A percentile compares a stretch with the other conserved stretches of the same genome.
phyloP scores from a whole-genome alignment of 768 basidiomycete genomes.

The Mycena filopes region DNA sequence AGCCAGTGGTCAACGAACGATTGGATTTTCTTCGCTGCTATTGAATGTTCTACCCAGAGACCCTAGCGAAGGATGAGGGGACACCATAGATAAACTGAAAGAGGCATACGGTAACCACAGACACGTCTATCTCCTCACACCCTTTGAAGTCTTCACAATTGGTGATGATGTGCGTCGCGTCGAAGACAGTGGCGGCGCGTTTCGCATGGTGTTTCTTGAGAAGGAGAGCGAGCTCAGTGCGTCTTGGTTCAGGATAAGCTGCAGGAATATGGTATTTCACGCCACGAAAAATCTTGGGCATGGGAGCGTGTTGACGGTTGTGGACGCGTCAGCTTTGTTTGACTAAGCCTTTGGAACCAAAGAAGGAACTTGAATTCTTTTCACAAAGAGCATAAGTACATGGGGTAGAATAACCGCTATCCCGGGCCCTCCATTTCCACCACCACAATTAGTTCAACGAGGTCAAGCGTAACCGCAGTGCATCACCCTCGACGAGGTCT shows the following conservation, averaged over 20 bases:
- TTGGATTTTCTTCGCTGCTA: conserved; percentile 20
- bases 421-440: no score
- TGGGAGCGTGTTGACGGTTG: no score
- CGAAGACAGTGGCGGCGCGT: conserved; percentile 30
- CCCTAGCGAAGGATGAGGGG: conserved; percentile 7
- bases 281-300: conserved; percentile 44
- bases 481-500: no score
- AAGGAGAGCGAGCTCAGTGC: conserved; percentile 43
- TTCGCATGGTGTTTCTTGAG: conserved; percentile 52
- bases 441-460: no score
- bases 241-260: conserved; percentile 42
- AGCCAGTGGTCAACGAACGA: conserved; percentile 1
- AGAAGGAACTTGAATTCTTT: no score
- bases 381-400: no score
- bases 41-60: conserved; percentile 27
- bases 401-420: no score
- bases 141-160: conserved; percentile 52
- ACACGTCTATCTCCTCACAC: conserved; percentile 30
- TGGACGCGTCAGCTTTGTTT: no score
- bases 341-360: no score
- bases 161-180: conserved; percentile 55
- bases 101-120: conserved; percentile 17
- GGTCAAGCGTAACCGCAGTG: no score
- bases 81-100: not conserved
- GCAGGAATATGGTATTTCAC: conserved; percentile 50